A percentile compares a stretch with the other conserved stretches of the same genome.
phyloP scores from a whole-genome alignment of 768 basidiomycete genomes.

The Baorangia bicolor region DNA sequence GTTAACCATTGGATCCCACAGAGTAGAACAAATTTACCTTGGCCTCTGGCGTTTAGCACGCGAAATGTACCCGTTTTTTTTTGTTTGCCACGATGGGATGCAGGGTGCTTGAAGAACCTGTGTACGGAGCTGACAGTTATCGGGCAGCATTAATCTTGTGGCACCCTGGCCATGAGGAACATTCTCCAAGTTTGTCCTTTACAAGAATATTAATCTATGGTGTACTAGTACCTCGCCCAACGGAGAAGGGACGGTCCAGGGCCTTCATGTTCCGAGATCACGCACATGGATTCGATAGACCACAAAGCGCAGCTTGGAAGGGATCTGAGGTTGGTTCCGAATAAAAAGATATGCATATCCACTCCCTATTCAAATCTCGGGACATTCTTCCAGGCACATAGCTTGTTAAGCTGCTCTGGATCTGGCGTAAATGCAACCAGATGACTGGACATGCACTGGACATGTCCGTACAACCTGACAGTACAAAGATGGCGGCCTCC shows the following conservation, averaged over 20 bases:
- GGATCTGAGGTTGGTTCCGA: slow-evolving; percentile 1
- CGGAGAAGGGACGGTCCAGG: not conserved
- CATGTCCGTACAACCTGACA: slow-evolving; percentile 10
- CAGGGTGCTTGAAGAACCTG: not conserved
- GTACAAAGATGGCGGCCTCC: slow-evolving; percentile 26
- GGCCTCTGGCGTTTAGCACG: not conserved
- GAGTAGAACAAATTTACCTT: not conserved
- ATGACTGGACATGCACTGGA: slow-evolving; percentile 12
- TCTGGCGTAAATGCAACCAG: slow-evolving; percentile 2
- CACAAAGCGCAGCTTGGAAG: not conserved
- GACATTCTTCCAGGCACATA: slow-evolving; percentile 16
- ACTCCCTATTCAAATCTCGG: not conserved
- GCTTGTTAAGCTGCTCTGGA: slow-evolving; percentile 11
- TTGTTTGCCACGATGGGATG: slow-evolving; percentile 13
- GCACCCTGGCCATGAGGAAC: slow-evolving; percentile 10
- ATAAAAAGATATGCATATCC: not conserved
- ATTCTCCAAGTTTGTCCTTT: not conserved
- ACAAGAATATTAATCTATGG: not conserved
- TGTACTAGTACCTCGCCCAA: not conserved
- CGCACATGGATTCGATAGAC: not conserved
- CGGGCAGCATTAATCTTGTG: slow-evolving; percentile 4
- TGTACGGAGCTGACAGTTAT: slow-evolving; percentile 8
- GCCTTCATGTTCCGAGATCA: slow-evolving; percentile 9
- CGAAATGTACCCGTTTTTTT: not conserved
- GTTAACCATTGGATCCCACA: slow-evolving; percentile 4